Percentiles rank a stretch among this genome's conserved stretches.
phyloP scores from a whole-genome alignment of 1,284 basidiomycete genomes.

The Binderoboletus segoi region DNA sequence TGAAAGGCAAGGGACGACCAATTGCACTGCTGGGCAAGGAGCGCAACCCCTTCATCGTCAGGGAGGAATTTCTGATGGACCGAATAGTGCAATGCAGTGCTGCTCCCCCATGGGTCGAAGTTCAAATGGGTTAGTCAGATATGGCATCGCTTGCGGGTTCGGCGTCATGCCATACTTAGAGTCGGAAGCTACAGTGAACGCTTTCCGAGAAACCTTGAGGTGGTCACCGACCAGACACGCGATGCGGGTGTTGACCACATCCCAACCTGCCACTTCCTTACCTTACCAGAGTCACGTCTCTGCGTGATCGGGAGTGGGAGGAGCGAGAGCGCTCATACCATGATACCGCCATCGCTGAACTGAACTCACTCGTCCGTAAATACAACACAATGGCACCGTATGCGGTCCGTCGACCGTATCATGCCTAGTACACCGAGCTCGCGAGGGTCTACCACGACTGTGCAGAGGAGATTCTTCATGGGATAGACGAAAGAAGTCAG shows the following conservation, averaged over 20 bases:
- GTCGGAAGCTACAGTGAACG: slow-evolving; percentile 55
- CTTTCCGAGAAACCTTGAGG: slow-evolving; percentile 67
- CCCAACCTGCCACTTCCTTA: slow-evolving; percentile 45
- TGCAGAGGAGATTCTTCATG: slow-evolving; percentile 54
- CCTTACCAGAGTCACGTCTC: slow-evolving; percentile 44
- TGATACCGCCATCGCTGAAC: slow-evolving; percentile 63
- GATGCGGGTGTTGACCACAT: slow-evolving; percentile 58
- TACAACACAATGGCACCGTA: slow-evolving; percentile 83
- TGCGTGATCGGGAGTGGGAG: slow-evolving; percentile 79
- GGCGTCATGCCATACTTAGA: slow-evolving; percentile 45
- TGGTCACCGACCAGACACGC: slow-evolving; percentile 71
- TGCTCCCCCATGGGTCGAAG: slow-evolving; percentile 89
- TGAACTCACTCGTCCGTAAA: slow-evolving; percentile 75
- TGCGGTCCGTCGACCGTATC: slow-evolving; percentile 64
- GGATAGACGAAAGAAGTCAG: slow-evolving; percentile 37
- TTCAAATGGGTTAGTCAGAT: slow-evolving; percentile 63
- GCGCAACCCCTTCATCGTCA: slow-evolving; percentile 77
- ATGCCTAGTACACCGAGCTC: slow-evolving; percentile 61
- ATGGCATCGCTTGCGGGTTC: slow-evolving; percentile 1
- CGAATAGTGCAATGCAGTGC: slow-evolving; percentile 85
- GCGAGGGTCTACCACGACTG: slow-evolving; percentile 55
- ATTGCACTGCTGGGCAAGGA: slow-evolving; percentile 63
- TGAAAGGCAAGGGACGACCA: slow-evolving; percentile 78
- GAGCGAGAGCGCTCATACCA: slow-evolving; percentile 71
- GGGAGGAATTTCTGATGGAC: slow-evolving; percentile 87